Conservation (phyloP, 352 stramenopile genomes). For the Phytophthora uliginosa region DNA sequence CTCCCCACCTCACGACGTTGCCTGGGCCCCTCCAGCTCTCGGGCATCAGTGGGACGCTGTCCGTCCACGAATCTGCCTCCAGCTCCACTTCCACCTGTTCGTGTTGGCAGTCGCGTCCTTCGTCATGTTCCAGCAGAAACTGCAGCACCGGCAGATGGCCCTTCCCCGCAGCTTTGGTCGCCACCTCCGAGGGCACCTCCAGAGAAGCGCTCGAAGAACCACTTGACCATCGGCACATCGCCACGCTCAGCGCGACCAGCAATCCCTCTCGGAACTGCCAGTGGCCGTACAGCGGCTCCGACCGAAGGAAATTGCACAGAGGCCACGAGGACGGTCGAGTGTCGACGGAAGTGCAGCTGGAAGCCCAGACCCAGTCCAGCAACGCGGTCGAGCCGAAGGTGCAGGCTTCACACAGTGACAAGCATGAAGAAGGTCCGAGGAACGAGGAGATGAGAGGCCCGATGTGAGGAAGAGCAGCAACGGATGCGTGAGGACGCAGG, state of each 20-base stretch:
- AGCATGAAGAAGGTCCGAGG: no score
- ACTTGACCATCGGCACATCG: background rate
- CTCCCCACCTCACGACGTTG: background rate
- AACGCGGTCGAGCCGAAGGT: background rate
- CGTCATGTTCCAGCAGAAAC: background rate
- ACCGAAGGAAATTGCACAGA: conserved; percentile 2
- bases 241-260: background rate
- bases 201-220: conserved; percentile 1
- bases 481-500: no score
- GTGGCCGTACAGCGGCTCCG: conserved; percentile 25
- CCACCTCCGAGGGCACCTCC: background rate
- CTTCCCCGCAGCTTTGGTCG: background rate
- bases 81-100: background rate
- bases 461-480: no score
- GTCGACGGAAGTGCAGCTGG: background rate
- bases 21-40: background rate
- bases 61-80: background rate
- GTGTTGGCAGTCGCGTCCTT: background rate
- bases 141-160: background rate
- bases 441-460: no score
- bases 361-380: conserved; percentile 13
- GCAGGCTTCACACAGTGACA: conserved; percentile 7
- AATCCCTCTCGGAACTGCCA: background rate
- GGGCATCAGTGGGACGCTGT: background rate
- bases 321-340: background rate